phyloP scores from a whole-genome alignment of 345 rosid genomes.

The Murraya paniculata region DNA sequence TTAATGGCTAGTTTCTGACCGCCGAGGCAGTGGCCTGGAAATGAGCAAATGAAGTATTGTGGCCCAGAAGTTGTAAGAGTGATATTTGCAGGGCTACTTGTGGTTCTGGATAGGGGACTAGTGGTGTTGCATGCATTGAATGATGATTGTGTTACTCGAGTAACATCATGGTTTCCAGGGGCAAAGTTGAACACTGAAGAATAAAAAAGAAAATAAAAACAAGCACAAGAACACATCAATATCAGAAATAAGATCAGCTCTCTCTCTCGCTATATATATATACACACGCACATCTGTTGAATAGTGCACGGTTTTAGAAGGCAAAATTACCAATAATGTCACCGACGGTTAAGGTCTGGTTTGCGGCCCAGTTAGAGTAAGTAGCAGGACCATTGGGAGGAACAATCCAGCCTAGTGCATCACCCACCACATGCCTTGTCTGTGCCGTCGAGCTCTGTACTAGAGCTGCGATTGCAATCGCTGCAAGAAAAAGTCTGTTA shows the following conservation, averaged over 20 bases:
- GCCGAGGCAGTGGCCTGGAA: slow-evolving; percentile 39
- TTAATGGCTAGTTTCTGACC: slow-evolving; percentile 31
- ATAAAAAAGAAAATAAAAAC: no score
- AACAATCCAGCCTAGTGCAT: slow-evolving; percentile 37
- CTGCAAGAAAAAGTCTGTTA: slow-evolving; percentile 18
- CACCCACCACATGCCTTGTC: slow-evolving; percentile 37
- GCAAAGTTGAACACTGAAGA: slow-evolving; percentile 43
- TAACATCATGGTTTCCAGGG: slow-evolving; percentile 37
- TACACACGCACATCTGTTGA: not conserved
- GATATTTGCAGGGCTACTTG: slow-evolving; percentile 31
- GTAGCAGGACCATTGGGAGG: slow-evolving; percentile 13
- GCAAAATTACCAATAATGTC: slow-evolving; percentile 42
- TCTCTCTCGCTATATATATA: no score
- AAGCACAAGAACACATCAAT: not conserved
- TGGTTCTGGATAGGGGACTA: slow-evolving; percentile 18
- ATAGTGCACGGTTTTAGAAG: not conserved
- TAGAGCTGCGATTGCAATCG: slow-evolving; percentile 19
- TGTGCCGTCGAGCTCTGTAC: slow-evolving; percentile 29
- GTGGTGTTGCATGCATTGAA: slow-evolving; percentile 34
- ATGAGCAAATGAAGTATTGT: slow-evolving; percentile 33
- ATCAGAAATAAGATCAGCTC: not conserved
- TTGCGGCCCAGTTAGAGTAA: slow-evolving; percentile 48
- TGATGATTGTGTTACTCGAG: slow-evolving; percentile 34
- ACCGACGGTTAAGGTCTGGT: slow-evolving; percentile 40
- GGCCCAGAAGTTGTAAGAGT: slow-evolving; percentile 30